Conservation (phyloP, 2,329 filamentous ascomycete species). For the Ophiosphaerella korrae region DNA sequence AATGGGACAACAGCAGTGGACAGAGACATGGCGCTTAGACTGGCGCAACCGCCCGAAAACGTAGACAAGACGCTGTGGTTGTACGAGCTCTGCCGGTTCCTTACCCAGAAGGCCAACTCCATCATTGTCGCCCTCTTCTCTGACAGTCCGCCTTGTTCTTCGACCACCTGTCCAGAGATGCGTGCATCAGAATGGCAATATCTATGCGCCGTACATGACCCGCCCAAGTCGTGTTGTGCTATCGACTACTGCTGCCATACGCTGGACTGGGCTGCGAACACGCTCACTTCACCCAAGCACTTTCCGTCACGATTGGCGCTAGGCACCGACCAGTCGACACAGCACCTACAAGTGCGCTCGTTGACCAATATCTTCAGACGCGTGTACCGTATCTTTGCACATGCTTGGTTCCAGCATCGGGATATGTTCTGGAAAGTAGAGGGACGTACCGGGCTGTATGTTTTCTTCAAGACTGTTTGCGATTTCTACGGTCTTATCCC, state of each 20-base stretch:
- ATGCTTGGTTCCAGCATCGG: conserved; percentile 97
- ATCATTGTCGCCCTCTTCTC: conserved; percentile 92
- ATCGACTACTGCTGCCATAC: conserved; percentile 99
- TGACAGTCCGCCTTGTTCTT: conserved; percentile 86
- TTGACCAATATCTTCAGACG: conserved; percentile 93
- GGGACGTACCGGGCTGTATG: conserved; percentile 85
- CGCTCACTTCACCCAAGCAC: conserved; percentile 90
- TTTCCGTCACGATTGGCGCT: conserved; percentile 83
- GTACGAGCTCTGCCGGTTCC: conserved; percentile 95
- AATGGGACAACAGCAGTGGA: conserved; percentile 72
- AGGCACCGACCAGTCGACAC: conserved; percentile 49
- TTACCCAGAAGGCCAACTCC: conserved; percentile 91
- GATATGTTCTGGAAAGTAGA: conserved; percentile 96
- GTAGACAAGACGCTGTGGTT: conserved; percentile 92
- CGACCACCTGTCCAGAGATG: conserved; percentile 94
- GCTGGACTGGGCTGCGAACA: conserved; percentile 94
- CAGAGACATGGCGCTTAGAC: conserved; percentile 72
- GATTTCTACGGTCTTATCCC: conserved; percentile 89
- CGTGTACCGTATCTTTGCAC: conserved; percentile 94
- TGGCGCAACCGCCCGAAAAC: conserved; percentile 79
- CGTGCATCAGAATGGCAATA: conserved; percentile 99
- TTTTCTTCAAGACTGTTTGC: conserved; percentile 96
- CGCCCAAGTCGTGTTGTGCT: conserved; percentile 94
- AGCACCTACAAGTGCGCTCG: conserved; percentile 71
- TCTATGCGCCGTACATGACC: conserved; percentile 94